Conservation (phyloP, 2,329 filamentous ascomycete genomes). For the Cytospora piceae region DNA sequence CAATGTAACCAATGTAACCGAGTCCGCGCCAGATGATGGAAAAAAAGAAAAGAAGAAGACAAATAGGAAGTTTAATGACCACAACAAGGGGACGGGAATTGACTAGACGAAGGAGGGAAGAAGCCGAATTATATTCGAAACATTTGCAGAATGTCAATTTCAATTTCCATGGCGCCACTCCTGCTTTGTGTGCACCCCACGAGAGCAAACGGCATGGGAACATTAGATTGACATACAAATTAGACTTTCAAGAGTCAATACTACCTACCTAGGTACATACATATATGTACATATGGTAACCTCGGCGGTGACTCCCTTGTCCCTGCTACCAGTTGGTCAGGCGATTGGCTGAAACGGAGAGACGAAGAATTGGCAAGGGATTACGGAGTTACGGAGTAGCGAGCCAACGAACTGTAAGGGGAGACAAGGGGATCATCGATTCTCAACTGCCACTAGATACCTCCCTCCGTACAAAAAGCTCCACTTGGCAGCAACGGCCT, state of each 20-base stretch:
- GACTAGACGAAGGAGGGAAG: constrained; percentile 9
- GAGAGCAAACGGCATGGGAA: not conserved
- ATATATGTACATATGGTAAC: not conserved
- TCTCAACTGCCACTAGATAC: not conserved
- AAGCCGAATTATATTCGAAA: constrained; percentile 21
- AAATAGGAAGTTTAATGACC: not conserved
- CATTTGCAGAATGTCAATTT: constrained; percentile 20
- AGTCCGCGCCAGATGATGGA: constrained; percentile 11
- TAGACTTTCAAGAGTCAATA: no score
- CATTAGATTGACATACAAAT: not conserved
- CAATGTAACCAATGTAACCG: constrained; percentile 8
- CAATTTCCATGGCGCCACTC: constrained; percentile 1
- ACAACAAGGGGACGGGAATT: constrained; percentile 11
- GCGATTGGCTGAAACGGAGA: constrained; percentile 21
- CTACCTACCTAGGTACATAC: not conserved
- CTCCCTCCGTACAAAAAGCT: not conserved
- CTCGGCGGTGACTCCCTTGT: constrained; percentile 7
- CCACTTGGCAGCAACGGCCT: constrained; percentile 23
- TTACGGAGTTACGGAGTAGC: not conserved
- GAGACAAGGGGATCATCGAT: not conserved
- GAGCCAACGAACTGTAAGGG: not conserved
- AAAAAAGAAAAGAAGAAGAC: not conserved
- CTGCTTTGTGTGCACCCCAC: not conserved
- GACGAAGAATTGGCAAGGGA: constrained; percentile 2
- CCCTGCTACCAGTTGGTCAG: constrained; percentile 13